Percentiles rank a stretch among this genome's conserved stretches.
These are phyloP conservation scores for Neophaeococcomyces aloes DNA, from an alignment of 2,329 filamentous ascomycete species.

Conservation along the genomic window DNA sequence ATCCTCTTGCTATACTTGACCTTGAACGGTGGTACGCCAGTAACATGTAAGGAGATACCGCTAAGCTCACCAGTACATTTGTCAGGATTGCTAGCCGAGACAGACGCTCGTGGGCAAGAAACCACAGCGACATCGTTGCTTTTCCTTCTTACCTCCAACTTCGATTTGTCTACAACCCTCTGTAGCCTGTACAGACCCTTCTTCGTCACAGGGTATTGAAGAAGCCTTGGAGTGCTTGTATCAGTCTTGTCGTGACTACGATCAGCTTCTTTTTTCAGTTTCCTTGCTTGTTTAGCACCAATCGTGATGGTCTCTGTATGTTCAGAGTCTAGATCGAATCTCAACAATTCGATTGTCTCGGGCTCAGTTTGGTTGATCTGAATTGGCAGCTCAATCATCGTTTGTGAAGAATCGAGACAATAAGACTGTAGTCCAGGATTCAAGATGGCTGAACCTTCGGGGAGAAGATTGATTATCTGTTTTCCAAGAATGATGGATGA, in stretches of 20 bases:
- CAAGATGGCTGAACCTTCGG: conserved; percentile 84
- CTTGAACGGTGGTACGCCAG: conserved; percentile 81
- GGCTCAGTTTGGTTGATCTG: conserved; percentile 90
- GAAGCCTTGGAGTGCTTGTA: conserved; percentile 49
- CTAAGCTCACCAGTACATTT: conserved; percentile 84
- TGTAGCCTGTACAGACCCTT: conserved; percentile 76
- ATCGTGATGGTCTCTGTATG: conserved; percentile 71
- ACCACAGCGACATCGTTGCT: conserved; percentile 74
- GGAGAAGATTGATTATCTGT: conserved; percentile 94
- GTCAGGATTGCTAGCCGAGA: conserved; percentile 53
- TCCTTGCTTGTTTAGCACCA: conserved; percentile 60
- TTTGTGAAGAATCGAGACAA: conserved; percentile 59
- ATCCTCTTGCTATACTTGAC: conserved; percentile 85
- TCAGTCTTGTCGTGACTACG: conserved; percentile 44
- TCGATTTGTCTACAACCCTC: conserved; percentile 83
- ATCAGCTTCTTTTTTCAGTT: conserved; percentile 59
- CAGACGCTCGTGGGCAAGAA: conserved; percentile 66
- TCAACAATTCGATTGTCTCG: conserved; percentile 75
- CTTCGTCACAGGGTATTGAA: conserved; percentile 69
- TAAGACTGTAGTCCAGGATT: conserved; percentile 74
- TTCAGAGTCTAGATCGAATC: conserved; percentile 72
- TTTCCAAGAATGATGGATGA: conserved; percentile 87
- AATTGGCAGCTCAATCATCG: conserved; percentile 61
- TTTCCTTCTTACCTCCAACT: conserved; percentile 75
- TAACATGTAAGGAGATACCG: conserved; percentile 68